Evolutionary conservation across 2,329 filamentous ascomycete species (phyloP), one percentile per base, ranked within the genome.

Genomic region (Aspergillus fijiensis): DNA sequence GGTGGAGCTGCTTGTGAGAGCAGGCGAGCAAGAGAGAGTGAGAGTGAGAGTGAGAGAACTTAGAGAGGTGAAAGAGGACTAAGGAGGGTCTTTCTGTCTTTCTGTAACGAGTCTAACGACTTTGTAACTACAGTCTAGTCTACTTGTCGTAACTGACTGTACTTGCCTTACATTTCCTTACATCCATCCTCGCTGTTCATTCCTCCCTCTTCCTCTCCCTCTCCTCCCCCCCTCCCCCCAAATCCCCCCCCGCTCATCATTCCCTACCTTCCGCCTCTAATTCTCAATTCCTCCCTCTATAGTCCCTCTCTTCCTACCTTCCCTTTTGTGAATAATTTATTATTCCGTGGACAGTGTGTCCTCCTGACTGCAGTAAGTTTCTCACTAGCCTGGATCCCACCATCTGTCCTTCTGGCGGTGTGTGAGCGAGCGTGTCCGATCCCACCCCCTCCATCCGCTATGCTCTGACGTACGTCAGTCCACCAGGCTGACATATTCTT

Each of bases 401-500:
- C 59, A 56, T 58, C 55, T 51, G 51, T 59, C 59, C 65, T 51
- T 47, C 42, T 55, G 47, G 53, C 53, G 53, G 53, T 55, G 53
- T 33, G 39, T n/a, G 39, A 45, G 39, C 3, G 14, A 45, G 39
- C 6, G n/a, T 45, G n/a, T 45, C 16, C 16, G 16, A 45, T 51
- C 19, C 51, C 27, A 55, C 51, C 67, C 61, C 65, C 65, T 66
- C 63, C 58, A 62, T 65, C 70, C 67, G 65, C 59, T 65, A 64
- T 59, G 59, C 65, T 64, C 63, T 66, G 63, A 68, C 66, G 58
- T 67, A 68, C 62, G 57, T 68, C 68, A 60, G 58, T 68, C 65
- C 53, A 64, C 60, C 65, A 65, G 66, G 68, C 72, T 73, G 69
- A 75, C 68, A 66, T 63, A 60, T 60, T 62, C 27, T 27, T 27